Conservation (phyloP, 179 eudicot species). For the Vitellaria paradoxa region DNA sequence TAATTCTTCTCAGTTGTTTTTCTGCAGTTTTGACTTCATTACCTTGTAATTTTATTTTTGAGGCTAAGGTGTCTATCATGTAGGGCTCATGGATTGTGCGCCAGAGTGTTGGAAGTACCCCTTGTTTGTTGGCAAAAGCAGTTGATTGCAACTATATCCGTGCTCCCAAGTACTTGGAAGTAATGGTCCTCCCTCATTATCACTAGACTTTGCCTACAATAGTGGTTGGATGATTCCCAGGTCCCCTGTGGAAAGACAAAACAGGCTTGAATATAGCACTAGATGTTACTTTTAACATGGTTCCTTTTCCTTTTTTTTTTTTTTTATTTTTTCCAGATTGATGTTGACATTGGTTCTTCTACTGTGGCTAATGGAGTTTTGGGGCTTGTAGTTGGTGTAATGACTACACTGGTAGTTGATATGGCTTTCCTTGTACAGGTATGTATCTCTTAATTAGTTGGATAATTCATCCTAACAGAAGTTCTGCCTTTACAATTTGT, state of each 20-base stretch:
- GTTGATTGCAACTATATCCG: slow-evolving; percentile 97
- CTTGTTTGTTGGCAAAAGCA: slow-evolving; percentile 94
- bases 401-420: slow-evolving; percentile 97
- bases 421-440: slow-evolving; percentile 99
- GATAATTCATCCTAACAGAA: not conserved
- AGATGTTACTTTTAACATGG: slow-evolving; percentile 2
- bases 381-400: slow-evolving; percentile 96
- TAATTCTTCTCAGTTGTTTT: not conserved
- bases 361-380: slow-evolving; percentile 99
- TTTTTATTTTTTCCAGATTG: slow-evolving; percentile 55
- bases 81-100: slow-evolving; percentile 99
- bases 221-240: not conserved
- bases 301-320: slow-evolving; percentile 5
- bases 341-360: slow-evolving; percentile 98
- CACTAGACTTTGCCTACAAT: not conserved
- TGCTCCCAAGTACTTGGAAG: slow-evolving; percentile 89
- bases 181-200: slow-evolving; percentile 26
- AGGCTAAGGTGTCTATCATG: slow-evolving; percentile 17
- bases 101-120: slow-evolving; percentile 99
- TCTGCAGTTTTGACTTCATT: not conserved
- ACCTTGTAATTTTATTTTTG: slow-evolving; percentile 1
- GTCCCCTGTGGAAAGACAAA: not conserved
- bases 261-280: not conserved
- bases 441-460: slow-evolving; percentile 14
- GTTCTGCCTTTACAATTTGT: not conserved